These are phyloP conservation scores for Bathelium albidoporum DNA, from an alignment of 495 filamentous ascomycete genomes.

Conservation along the genomic window DNA sequence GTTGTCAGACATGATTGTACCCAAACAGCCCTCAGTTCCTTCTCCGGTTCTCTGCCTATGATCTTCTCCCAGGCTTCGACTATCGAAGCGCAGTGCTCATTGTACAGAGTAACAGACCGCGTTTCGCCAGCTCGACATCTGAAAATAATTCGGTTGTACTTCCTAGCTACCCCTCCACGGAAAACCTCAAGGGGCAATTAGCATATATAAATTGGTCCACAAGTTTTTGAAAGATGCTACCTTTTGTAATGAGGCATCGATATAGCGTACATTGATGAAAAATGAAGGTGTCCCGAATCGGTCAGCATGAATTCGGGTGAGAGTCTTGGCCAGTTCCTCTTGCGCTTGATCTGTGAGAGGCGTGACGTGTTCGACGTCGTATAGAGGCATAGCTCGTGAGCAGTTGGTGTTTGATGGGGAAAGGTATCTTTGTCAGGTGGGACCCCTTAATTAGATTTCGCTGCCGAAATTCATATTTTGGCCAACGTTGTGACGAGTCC, in stretches of 20 bases:
- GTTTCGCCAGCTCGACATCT: neutral
- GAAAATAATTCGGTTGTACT: neutral
- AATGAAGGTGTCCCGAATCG: conserved; percentile 28
- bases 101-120: neutral
- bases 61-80: neutral
- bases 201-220: neutral
- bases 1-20: neutral
- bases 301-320: conserved; percentile 26
- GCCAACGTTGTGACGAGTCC: too few species aligned
- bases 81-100: neutral
- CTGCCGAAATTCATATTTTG: too few species aligned
- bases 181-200: neutral
- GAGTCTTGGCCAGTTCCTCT: conserved; percentile 23
- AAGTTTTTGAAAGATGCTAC: neutral
- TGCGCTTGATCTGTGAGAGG: conserved; percentile 23
- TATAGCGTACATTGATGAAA: conserved; percentile 31
- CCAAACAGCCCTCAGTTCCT: neutral
- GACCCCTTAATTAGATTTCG: too few species aligned
- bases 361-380: conserved; percentile 29
- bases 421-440: neutral
- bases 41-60: neutral
- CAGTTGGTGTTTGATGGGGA: neutral
- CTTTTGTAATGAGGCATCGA: conserved; percentile 7
- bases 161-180: neutral
- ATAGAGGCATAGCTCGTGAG: conserved; percentile 23